A percentile compares a stretch with the other conserved stretches of the same genome.
These are phyloP conservation scores for Crithidia thermophila DNA, from an alignment of 208 protist species.

Conservation along the genomic window DNA sequence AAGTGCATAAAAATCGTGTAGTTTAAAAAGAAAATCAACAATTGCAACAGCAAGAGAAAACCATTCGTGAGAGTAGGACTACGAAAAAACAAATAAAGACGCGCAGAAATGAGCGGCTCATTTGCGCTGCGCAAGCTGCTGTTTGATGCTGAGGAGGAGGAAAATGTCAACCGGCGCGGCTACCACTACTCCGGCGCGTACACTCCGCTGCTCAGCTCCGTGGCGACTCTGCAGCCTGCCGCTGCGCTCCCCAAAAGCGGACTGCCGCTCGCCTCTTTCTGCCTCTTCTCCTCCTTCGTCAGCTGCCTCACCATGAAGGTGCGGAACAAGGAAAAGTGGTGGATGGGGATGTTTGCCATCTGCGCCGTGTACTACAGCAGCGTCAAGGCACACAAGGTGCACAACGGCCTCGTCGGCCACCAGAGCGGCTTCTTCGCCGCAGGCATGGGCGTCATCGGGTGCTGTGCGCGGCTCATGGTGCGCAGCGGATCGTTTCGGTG, in stretches of 20 bases:
- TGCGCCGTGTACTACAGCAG: constrained; percentile 77
- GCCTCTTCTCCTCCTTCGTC: constrained; percentile 52
- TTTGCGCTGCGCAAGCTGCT: constrained; percentile 76
- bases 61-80: no score
- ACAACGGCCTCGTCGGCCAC: constrained; percentile 84
- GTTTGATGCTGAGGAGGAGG: constrained; percentile 52
- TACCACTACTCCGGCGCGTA: constrained; percentile 78
- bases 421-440: constrained; percentile 86
- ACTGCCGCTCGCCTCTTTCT: constrained; percentile 45
- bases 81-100: no score
- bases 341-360: constrained; percentile 82
- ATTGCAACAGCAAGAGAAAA: no score
- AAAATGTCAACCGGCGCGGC: constrained; percentile 50
- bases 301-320: constrained; percentile 80
- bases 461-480: constrained; percentile 50
- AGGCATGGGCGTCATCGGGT: constrained; percentile 75
- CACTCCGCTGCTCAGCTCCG: constrained; percentile 47
- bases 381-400: constrained; percentile 86
- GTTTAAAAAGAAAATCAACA: no score
- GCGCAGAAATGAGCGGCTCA: constrained; percentile 81
- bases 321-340: constrained; percentile 83
- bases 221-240: constrained; percentile 51
- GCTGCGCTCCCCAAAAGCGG: constrained; percentile 61
- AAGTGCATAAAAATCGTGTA: no score
- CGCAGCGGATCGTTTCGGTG: constrained; percentile 35